A percentile compares a stretch with the other conserved stretches of the same genome.
These are phyloP conservation scores for Plasmodium fragile DNA, from an alignment of 169 alveolate genomes.

Conservation along the genomic window DNA sequence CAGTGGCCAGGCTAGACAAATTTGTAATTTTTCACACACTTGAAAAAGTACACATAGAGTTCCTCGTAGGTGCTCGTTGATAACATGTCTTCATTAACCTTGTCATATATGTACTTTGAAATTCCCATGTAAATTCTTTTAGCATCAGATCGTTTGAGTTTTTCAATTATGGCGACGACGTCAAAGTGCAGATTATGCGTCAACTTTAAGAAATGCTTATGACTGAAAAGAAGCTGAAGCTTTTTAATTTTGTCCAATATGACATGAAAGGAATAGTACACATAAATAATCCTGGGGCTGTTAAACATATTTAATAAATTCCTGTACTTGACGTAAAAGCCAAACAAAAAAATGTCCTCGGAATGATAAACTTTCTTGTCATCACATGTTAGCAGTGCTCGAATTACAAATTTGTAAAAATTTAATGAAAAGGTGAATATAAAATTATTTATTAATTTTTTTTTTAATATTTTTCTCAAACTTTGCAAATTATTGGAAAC, in stretches of 20 bases:
- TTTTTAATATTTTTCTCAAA: constrained; percentile 12
- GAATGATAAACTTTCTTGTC: constrained; percentile 9
- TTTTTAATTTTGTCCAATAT: constrained; percentile 41
- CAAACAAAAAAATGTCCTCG: constrained; percentile 51
- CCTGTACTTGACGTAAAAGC: constrained; percentile 58
- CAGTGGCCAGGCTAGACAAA: neutral
- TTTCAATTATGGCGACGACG: constrained; percentile 27
- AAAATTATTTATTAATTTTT: constrained; percentile 50
- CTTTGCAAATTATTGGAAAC: constrained; percentile 33
- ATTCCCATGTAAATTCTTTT: constrained; percentile 8
- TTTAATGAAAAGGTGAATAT: constrained; percentile 29
- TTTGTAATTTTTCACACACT: constrained; percentile 31
- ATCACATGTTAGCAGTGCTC: constrained; percentile 45
- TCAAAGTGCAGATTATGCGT: constrained; percentile 51
- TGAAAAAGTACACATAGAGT: constrained; percentile 24
- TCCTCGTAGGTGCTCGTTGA: neutral
- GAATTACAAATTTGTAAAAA: constrained; percentile 63
- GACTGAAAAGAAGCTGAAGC: constrained; percentile 4
- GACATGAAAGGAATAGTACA: constrained; percentile 54
- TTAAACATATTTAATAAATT: constrained; percentile 36
- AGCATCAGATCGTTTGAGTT: constrained; percentile 2
- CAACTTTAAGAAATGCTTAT: constrained; percentile 30
- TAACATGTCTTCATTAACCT: constrained; percentile 9
- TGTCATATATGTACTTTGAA: constrained; percentile 24
- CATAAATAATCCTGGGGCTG: constrained; percentile 43